Conservation (phyloP, 202 grass and related monocot genomes). For the Elaeis oleifera region DNA sequence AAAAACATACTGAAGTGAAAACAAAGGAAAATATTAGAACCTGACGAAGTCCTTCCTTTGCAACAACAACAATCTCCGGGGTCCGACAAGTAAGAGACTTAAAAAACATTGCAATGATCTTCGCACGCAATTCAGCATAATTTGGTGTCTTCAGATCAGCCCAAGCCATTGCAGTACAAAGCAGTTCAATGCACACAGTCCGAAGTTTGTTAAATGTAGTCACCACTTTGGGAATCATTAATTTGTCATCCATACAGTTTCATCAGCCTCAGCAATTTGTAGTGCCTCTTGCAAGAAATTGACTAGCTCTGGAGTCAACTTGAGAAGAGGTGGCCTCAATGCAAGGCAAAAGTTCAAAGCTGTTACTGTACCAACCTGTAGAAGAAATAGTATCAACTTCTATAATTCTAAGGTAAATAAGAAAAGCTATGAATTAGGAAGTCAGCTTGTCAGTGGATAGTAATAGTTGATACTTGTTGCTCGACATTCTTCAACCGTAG, state of each 20-base stretch:
- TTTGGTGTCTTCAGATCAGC: constrained; percentile 79
- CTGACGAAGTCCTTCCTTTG: constrained; percentile 98
- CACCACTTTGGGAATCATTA: constrained; percentile 94
- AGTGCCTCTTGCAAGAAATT: constrained; percentile 99
- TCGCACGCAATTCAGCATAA: constrained; percentile 78
- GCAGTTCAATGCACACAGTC: constrained; percentile 93
- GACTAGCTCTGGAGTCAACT: constrained; percentile 75
- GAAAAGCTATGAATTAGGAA: not conserved
- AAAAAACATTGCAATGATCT: constrained; percentile 98
- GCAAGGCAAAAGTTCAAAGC: constrained; percentile 96
- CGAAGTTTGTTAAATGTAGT: constrained; percentile 88
- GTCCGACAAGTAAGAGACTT: constrained; percentile 95
- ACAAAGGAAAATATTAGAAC: constrained; percentile 25
- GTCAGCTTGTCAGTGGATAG: too few species aligned
- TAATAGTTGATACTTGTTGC: constrained; percentile 56
- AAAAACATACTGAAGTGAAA: constrained; percentile 18
- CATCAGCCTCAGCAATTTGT: constrained; percentile 99
- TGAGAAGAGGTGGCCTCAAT: constrained; percentile 91
- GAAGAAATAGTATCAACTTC: constrained; percentile 9
- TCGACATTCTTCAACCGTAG: constrained; percentile 86
- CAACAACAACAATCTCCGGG: constrained; percentile 89
- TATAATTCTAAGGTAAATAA: not conserved
- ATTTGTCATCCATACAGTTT: constrained; percentile 86
- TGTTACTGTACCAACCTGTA: constrained; percentile 92
- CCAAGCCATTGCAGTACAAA: constrained; percentile 99